phyloP scores from a whole-genome alignment of 2,329 filamentous ascomycete genomes.

The Neofusicoccum cordaticola region DNA sequence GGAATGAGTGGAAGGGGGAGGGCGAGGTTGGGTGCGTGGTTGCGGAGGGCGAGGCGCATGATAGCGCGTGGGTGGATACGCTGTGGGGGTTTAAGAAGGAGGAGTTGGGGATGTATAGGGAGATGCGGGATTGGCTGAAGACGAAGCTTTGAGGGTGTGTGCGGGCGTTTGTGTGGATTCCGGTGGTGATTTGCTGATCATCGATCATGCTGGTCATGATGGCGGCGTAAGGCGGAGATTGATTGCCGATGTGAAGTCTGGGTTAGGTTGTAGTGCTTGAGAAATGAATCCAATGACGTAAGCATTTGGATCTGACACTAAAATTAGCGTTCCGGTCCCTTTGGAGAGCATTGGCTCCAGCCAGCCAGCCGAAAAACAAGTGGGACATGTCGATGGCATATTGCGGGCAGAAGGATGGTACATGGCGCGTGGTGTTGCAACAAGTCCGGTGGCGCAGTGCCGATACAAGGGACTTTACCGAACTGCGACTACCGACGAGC shows the following conservation, averaged over 20 bases:
- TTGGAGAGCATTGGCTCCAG: too few species aligned
- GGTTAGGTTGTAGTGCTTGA: too few species aligned
- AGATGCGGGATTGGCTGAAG: conserved; percentile 9
- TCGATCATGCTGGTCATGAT: not conserved
- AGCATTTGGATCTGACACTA: too few species aligned
- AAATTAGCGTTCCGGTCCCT: too few species aligned
- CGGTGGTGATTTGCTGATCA: not conserved
- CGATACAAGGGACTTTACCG: not conserved
- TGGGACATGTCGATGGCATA: too few species aligned
- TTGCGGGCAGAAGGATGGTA: too few species aligned
- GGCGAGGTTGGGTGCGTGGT: not conserved
- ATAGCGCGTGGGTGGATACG: not conserved
- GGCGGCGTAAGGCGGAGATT: not conserved
- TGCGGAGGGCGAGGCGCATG: not conserved
- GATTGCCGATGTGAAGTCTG: too few species aligned
- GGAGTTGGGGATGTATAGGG: not conserved
- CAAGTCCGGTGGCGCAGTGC: not conserved
- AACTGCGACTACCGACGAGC: not conserved
- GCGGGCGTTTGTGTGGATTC: not conserved
- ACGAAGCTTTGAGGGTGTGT: not conserved
- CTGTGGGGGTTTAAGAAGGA: not conserved
- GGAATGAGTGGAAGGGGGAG: conserved; percentile 3
- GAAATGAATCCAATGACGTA: too few species aligned
- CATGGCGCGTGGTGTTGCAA: not conserved
- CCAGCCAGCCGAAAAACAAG: too few species aligned